phyloP scores from a whole-genome alignment of 345 rosid genomes.

The Excoecaria agallocha region DNA sequence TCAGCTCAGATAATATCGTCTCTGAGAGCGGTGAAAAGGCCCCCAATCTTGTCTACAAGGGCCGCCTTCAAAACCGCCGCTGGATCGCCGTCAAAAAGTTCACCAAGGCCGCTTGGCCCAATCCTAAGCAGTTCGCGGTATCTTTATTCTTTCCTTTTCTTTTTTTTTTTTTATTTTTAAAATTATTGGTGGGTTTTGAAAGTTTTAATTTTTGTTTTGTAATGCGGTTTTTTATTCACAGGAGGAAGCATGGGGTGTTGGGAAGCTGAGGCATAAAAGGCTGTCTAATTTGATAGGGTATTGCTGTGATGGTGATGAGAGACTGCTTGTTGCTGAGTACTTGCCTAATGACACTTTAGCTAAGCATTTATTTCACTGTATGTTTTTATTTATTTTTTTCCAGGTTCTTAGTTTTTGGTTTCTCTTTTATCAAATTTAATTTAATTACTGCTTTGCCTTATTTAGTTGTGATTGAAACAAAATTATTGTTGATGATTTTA shows the following conservation, averaged over 20 bases:
- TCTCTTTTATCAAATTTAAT: neutral
- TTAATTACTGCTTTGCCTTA: neutral
- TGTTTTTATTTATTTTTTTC: constrained; percentile 12
- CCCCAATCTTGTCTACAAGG: constrained; percentile 63
- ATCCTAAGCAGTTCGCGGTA: constrained; percentile 73
- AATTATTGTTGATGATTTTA: neutral
- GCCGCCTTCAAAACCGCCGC: constrained; percentile 56
- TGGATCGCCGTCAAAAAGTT: constrained; percentile 93
- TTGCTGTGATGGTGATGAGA: constrained; percentile 93
- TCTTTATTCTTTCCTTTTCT: neutral
- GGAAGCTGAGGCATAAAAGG: constrained; percentile 77
- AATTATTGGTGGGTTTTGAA: constrained; percentile 14
- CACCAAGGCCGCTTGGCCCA: constrained; percentile 79
- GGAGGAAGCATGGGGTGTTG: constrained; percentile 95
- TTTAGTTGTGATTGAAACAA: neutral
- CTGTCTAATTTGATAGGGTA: constrained; percentile 95
- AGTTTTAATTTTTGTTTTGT: constrained; percentile 1
- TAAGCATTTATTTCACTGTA: constrained; percentile 94
- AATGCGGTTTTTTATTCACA: constrained; percentile 17
- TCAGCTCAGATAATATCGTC: constrained; percentile 62
- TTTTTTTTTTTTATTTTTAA: no score
- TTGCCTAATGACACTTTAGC: constrained; percentile 98
- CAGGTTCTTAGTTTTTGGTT: neutral
- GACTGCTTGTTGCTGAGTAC: constrained; percentile 95
- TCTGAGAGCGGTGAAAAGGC: constrained; percentile 70